phyloP scores from a whole-genome alignment of 106 monocot genomes.

The Apostasia ramifera region DNA sequence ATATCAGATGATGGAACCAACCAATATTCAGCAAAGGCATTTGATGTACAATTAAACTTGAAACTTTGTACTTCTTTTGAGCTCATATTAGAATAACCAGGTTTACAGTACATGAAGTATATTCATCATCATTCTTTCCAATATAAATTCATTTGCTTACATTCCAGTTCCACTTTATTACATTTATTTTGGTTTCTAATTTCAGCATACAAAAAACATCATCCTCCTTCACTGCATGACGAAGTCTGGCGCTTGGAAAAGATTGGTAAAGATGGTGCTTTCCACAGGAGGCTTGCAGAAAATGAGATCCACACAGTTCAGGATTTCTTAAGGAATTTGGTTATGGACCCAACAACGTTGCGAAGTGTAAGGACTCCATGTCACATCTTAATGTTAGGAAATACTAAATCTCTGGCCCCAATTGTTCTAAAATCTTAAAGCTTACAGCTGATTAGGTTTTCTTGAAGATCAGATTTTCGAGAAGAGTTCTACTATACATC shows the following conservation, averaged over 20 bases:
- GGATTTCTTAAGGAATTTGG: constrained; percentile 52
- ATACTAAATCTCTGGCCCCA: not conserved
- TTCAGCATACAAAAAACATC: constrained; percentile 86
- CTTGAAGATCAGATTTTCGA: too few relatives aligned
- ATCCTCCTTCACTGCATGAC: constrained; percentile 71
- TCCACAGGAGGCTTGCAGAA: constrained; percentile 67
- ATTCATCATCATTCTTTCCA: not conserved
- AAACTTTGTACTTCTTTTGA: too few relatives aligned
- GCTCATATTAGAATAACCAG: too few relatives aligned
- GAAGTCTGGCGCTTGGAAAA: constrained; percentile 93
- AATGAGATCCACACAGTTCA: constrained; percentile 56
- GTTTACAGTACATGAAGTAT: too few relatives aligned
- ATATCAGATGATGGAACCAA: too few relatives aligned
- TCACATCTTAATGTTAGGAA: not conserved
- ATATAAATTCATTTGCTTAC: too few relatives aligned
- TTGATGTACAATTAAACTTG: too few relatives aligned
- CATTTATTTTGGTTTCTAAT: constrained; percentile 1
- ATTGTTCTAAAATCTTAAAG: too few relatives aligned
- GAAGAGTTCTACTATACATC: too few relatives aligned
- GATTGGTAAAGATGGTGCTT: constrained; percentile 89
- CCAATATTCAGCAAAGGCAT: too few relatives aligned
- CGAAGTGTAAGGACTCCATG: constrained; percentile 46
- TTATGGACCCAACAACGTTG: constrained; percentile 40
- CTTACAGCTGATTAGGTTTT: too few relatives aligned
- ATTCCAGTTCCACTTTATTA: not conserved